Base-by-base conservation (phyloP, 73 alveolate species). In the Paramecium primaurelia region DNA sequence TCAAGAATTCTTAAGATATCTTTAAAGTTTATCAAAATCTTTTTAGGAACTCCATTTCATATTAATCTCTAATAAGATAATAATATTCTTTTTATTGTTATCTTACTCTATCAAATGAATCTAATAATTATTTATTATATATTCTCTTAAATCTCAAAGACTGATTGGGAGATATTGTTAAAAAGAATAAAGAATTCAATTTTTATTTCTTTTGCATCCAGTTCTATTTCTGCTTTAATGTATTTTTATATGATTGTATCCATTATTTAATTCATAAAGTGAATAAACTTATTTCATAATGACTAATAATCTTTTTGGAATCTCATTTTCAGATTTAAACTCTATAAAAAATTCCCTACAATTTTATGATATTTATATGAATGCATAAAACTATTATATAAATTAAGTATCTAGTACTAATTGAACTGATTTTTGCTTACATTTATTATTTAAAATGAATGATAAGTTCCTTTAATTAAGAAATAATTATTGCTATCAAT, bases 401-500 rank as follows among this genome's bases (percentile, higher is more conserved):
- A 64, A 64, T 64, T 64, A 28, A 64, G 84, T 64, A 64, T 64
- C 47, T 64, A 64, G 14, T 64, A 51, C 51, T 64, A 40, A 64
- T 64, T 34, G 42, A 64, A 32, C 51, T 64, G 51, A 25, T 64
- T 28, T 64, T 64, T 28, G 84, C 8, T 30, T 64, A 64, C 84
- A 64, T 64, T 64, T 64, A 64, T 64, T 64, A 30, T 32, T 64
- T 64, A 28, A 40, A 64, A 64, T 64, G 84, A 32, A 28, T 64
- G 84, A 64, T 64, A 64, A 26, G 84, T 64, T 64, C 84, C 47
- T 64, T 32, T 34, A 64, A 64, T 64, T 64, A 34, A 64, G 84
- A 34, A 64, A 64, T 64, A 64, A 64, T 34, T 64, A 64, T 64
- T 64, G 84, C 47, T 64, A 34, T 64, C 84, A 64, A 28, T 64